These are phyloP conservation scores for Sutorius eximius DNA, from an alignment of 1,284 basidiomycete genomes.

Conservation along the genomic window DNA sequence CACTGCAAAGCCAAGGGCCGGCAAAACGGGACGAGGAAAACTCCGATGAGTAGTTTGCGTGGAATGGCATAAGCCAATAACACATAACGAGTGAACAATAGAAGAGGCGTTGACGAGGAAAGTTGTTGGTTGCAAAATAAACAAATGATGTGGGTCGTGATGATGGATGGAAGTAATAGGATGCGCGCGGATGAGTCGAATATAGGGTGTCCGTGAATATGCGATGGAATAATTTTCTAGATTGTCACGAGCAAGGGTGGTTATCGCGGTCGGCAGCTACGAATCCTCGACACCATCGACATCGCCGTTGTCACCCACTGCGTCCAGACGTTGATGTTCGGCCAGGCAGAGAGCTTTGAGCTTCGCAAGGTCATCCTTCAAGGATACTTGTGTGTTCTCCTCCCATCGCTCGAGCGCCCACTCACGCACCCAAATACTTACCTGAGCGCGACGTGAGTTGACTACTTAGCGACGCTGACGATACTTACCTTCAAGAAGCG, in stretches of 20 bases:
- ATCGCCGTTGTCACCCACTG: conserved; percentile 18
- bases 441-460: conserved; percentile 37
- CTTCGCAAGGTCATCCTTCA: conserved; percentile 50
- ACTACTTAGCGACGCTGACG: not conserved
- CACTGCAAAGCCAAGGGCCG: conserved; percentile 3
- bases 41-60: conserved; percentile 8
- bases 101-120: conserved; percentile 20
- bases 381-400: conserved; percentile 52
- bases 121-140: conserved; percentile 35
- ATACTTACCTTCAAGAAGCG: conserved; percentile 77
- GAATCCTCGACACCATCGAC: conserved; percentile 21
- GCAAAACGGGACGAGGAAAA: conserved; percentile 19
- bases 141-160: conserved; percentile 28
- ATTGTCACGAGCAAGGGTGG: conserved; percentile 6
- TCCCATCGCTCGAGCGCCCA: conserved; percentile 66
- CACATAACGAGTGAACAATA: conserved; percentile 24
- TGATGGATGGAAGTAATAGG: conserved; percentile 18
- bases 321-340: conserved; percentile 35
- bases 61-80: conserved; percentile 15
- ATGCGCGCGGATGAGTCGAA: conserved; percentile 24
- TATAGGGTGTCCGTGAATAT: conserved; percentile 34
- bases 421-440: conserved; percentile 57
- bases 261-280: conserved; percentile 13
- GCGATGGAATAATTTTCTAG: conserved; percentile 25
- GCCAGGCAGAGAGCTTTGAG: conserved; percentile 53